Conservation (phyloP, 176 grass and related monocot genomes). For the Carex parvula region DNA sequence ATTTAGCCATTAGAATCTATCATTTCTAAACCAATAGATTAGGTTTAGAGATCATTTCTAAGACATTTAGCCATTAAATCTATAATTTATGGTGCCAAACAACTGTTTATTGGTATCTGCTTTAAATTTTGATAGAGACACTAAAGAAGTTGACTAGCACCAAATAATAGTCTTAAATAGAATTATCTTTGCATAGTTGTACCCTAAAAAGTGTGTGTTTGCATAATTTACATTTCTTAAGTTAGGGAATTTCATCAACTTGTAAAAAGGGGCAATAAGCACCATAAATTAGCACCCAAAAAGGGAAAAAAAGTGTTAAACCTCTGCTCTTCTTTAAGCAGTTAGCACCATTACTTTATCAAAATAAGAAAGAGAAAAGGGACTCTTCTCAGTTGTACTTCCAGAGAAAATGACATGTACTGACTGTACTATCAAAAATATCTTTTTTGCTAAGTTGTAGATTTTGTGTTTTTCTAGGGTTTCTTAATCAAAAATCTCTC, state of each 20-base stretch:
- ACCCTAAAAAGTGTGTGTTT: slow-evolving; percentile 1
- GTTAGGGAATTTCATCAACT: slow-evolving; percentile 5
- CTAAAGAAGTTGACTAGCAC: slow-evolving; percentile 22
- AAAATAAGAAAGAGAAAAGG: not conserved
- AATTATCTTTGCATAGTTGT: slow-evolving; percentile 21
- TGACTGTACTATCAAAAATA: slow-evolving; percentile 17
- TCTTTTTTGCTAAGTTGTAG: not conserved
- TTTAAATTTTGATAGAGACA: slow-evolving; percentile 19
- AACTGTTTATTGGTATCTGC: slow-evolving; percentile 18
- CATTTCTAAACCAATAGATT: slow-evolving; percentile 15
- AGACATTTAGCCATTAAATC: no score
- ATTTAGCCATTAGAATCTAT: slow-evolving; percentile 6
- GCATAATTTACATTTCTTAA: slow-evolving; percentile 1
- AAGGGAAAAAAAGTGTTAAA: slow-evolving; percentile 21
- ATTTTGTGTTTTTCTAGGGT: not conserved
- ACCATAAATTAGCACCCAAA: slow-evolving; percentile 15
- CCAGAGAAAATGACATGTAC: not conserved
- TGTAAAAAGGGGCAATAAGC: slow-evolving; percentile 10
- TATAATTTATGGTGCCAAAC: not conserved
- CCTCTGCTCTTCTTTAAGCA: slow-evolving; percentile 10
- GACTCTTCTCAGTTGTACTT: slow-evolving; percentile 9
- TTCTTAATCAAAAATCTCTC: not conserved
- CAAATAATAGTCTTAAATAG: not conserved
- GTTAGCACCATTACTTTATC: not conserved
- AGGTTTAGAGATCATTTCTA: not conserved